These are phyloP conservation scores for Coemansia sp. DNA, from an alignment of 192 early-diverging fungal species.

Conservation along the genomic window DNA sequence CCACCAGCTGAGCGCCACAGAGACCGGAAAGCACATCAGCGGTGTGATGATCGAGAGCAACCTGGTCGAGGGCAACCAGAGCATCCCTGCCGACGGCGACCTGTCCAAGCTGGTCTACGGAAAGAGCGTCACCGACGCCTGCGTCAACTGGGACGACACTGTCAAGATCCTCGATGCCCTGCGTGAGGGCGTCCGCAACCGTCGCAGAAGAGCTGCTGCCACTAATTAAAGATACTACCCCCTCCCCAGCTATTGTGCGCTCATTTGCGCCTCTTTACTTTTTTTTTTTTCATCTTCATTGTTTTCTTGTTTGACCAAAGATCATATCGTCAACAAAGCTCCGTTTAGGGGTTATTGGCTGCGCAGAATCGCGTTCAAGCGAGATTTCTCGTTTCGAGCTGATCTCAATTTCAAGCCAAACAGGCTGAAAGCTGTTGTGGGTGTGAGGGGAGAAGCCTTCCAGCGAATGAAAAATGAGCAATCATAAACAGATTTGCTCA, in stretches of 20 bases:
- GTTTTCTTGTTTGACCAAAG: too few species aligned
- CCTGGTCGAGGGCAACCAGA: conserved; percentile 83
- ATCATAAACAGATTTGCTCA: not conserved
- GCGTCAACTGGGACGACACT: conserved; percentile 90
- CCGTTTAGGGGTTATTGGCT: too few species aligned
- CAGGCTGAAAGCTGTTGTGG: too few species aligned
- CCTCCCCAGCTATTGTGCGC: conserved; percentile 2
- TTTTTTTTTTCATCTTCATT: too few species aligned
- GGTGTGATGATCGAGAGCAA: conserved; percentile 98
- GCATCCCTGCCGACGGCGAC: conserved; percentile 72
- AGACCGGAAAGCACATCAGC: conserved; percentile 73
- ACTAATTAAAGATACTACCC: too few species aligned
- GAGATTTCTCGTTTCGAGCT: not conserved
- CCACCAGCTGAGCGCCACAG: conserved; percentile 61
- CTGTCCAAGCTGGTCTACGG: conserved; percentile 76
- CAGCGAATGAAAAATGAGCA: not conserved
- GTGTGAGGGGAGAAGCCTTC: too few species aligned
- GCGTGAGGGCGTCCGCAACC: conserved; percentile 68
- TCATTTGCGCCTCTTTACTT: not conserved
- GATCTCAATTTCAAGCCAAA: not conserved
- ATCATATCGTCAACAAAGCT: too few species aligned
- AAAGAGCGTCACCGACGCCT: conserved; percentile 89
- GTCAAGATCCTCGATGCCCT: conserved; percentile 72
- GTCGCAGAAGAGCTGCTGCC: conserved; percentile 55
- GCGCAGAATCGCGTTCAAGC: too few species aligned